Evolutionary conservation across 805 yeast species (phyloP).

Genomic region (Helenozyma rhizophorensis): DNA sequence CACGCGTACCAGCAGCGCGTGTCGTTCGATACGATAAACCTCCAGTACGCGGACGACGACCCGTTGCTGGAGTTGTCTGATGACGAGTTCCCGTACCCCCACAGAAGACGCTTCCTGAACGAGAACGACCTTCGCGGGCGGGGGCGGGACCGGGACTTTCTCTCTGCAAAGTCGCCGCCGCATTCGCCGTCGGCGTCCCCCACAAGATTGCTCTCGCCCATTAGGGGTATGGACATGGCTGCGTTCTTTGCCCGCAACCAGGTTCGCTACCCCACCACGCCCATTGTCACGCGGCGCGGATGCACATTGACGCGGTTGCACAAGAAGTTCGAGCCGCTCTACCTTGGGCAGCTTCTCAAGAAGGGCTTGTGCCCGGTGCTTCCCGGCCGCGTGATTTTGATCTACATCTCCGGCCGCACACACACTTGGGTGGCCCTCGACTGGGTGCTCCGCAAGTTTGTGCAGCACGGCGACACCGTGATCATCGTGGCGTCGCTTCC

Average conservation of each 20-base stretch:
- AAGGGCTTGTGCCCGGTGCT: conserved; percentile 33
- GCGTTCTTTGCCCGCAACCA: conserved; percentile 9
- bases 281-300: conserved; percentile 38
- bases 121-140: conserved; percentile 12
- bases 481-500: conserved; percentile 55
- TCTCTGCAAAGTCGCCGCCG: conserved; percentile 7
- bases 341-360: conserved; percentile 31
- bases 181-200: conserved; percentile 21
- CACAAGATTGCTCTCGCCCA: conserved; percentile 12
- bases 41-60: conserved; percentile 24
- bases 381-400: conserved; percentile 53
- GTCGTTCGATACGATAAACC: conserved; percentile 51
- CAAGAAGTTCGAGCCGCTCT: conserved; percentile 43
- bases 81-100: conserved; percentile 8
- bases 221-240: conserved; percentile 14
- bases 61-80: conserved; percentile 14
- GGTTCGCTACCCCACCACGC: conserved; percentile 34
- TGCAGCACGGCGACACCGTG: conserved; percentile 64
- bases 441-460: conserved; percentile 53
- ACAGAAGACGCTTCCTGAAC: conserved; percentile 13
- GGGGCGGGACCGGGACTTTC: conserved; percentile 11
- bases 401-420: conserved; percentile 63
- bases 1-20: conserved; percentile 33
- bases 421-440: conserved; percentile 85
- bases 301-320: conserved; percentile 46